These are phyloP conservation scores for Gossypium arboreum DNA, from an alignment of 345 rosid genomes.

Conservation along the genomic window DNA sequence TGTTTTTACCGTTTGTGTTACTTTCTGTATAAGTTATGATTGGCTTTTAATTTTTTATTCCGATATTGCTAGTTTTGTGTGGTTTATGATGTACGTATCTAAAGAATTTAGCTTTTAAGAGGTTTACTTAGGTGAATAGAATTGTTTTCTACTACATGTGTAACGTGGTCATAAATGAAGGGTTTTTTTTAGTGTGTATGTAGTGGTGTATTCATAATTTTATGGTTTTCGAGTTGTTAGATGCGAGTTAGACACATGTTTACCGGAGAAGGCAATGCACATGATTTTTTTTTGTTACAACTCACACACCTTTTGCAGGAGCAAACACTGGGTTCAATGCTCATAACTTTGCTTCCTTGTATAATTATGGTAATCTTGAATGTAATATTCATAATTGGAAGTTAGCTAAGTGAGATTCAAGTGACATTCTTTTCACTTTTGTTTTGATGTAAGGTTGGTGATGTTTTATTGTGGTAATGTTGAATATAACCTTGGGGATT, in stretches of 20 bases:
- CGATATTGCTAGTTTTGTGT: neutral
- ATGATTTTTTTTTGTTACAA: no score
- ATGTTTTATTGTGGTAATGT: neutral
- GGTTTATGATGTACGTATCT: slow-evolving; percentile 12
- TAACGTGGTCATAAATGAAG: neutral
- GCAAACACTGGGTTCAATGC: neutral
- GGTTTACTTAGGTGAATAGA: slow-evolving; percentile 5
- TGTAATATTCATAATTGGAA: neutral
- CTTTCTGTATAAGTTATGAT: slow-evolving; percentile 4
- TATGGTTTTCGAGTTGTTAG: neutral
- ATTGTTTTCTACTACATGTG: neutral
- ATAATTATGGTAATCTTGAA: neutral
- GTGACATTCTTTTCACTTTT: neutral
- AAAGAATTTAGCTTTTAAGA: neutral
- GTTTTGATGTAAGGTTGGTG: neutral
- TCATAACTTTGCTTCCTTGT: neutral
- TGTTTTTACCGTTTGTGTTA: slow-evolving; percentile 11
- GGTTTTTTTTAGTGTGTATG: neutral
- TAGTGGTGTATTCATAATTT: neutral
- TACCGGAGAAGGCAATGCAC: neutral
- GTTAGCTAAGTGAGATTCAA: neutral
- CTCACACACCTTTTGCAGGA: no score
- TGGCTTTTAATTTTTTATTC: slow-evolving; percentile 3
- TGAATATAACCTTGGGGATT: neutral
- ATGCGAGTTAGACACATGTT: neutral